Conservation (phyloP, 2,329 filamentous ascomycete genomes). For the Colletotrichum eleusines region DNA sequence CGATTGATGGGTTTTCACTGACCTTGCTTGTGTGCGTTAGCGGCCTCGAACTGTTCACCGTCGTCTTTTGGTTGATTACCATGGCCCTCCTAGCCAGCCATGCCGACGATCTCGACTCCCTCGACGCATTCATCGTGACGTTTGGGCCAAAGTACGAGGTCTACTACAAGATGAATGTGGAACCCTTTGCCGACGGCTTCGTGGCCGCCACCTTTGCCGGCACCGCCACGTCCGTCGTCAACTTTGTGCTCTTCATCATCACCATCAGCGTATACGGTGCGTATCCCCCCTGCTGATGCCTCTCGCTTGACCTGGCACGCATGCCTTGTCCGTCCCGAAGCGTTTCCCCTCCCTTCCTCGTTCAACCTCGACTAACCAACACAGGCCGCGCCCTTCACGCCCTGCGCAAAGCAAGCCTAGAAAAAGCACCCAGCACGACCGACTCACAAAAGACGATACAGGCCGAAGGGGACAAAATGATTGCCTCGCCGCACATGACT, state of each 20-base stretch:
- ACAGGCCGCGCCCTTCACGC: slow-evolving; percentile 40
- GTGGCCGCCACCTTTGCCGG: slow-evolving; percentile 41
- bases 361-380: slow-evolving; percentile 1
- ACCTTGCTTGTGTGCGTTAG: slow-evolving; percentile 16
- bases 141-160: slow-evolving; percentile 40
- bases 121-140: slow-evolving; percentile 38
- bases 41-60: slow-evolving; percentile 40
- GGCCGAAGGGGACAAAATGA: slow-evolving; percentile 38
- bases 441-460: slow-evolving; percentile 35
- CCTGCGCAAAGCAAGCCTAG: slow-evolving; percentile 31
- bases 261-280: slow-evolving; percentile 40
- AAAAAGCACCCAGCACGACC: slow-evolving; percentile 38
- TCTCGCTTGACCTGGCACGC: neutral
- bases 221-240: slow-evolving; percentile 36
- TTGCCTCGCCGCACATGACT: slow-evolving; percentile 42
- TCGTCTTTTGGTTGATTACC: slow-evolving; percentile 42
- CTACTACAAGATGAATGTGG: slow-evolving; percentile 40
- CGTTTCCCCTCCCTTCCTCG: neutral
- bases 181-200: slow-evolving; percentile 38
- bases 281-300: neutral
- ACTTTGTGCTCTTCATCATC: slow-evolving; percentile 40
- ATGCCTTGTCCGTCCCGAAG: neutral
- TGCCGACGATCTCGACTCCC: slow-evolving; percentile 42
- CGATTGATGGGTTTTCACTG: neutral
- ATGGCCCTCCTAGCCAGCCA: slow-evolving; percentile 42